These are phyloP conservation scores for Cucumis hystrix DNA, from an alignment of 306 rosid species.

Conservation along the genomic window DNA sequence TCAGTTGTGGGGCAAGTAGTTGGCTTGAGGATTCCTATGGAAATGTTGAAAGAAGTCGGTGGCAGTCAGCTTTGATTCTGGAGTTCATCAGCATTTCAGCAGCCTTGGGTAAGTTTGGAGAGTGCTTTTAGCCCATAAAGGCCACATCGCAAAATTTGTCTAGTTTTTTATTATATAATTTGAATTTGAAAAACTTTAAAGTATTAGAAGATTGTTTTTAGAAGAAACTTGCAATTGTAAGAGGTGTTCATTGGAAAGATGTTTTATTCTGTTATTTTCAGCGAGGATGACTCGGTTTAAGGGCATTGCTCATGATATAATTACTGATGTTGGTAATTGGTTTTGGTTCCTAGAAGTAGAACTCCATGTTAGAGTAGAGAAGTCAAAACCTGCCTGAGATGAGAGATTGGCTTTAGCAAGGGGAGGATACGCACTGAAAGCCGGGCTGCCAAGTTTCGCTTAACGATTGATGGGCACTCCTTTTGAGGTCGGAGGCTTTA, in stretches of 20 bases:
- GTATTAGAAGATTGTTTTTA: not conserved
- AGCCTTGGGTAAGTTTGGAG: not conserved
- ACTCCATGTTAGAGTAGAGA: too few relatives aligned
- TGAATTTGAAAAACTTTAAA: not conserved
- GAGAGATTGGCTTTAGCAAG: too few relatives aligned
- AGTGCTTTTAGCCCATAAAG: not conserved
- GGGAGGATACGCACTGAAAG: too few relatives aligned
- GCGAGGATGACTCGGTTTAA: too few relatives aligned
- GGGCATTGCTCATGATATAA: too few relatives aligned
- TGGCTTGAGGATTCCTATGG: conserved; percentile 52
- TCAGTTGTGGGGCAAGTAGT: conserved; percentile 72
- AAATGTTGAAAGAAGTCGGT: conserved; percentile 20
- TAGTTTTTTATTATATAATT: not conserved
- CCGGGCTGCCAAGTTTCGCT: too few relatives aligned
- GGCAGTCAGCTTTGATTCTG: not conserved
- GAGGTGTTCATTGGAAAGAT: not conserved
- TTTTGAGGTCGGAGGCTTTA: too few relatives aligned
- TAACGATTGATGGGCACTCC: too few relatives aligned
- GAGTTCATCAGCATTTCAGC: not conserved
- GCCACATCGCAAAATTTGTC: not conserved
- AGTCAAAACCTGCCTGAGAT: too few relatives aligned
- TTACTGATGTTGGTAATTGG: too few relatives aligned
- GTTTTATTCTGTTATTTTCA: not conserved
- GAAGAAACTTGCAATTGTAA: not conserved
- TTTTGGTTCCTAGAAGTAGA: too few relatives aligned